Percentiles rank a stretch among this genome's conserved stretches.
Evolutionary conservation across 768 basidiomycete species (phyloP).

Genomic region (Pisolithus sp.): DNA sequence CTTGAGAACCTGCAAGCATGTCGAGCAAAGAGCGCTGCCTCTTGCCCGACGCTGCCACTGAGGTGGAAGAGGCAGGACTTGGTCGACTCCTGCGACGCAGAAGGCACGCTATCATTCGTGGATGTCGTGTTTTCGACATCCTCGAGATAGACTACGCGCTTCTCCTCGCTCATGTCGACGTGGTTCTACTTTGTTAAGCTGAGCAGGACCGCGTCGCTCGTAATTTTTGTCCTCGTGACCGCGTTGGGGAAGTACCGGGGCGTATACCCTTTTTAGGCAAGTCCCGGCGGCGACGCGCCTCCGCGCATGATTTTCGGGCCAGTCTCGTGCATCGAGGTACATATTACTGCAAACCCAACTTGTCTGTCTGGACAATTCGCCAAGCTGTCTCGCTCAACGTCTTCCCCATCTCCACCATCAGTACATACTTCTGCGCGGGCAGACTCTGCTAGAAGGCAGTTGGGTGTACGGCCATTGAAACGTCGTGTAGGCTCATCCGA

Average conservation of each 20-base stretch:
- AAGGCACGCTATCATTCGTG: slow-evolving; percentile 9
- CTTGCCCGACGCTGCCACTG: slow-evolving; percentile 28
- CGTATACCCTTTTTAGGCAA: slow-evolving; percentile 8
- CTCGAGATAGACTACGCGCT: slow-evolving; percentile 37
- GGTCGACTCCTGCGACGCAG: slow-evolving; percentile 18
- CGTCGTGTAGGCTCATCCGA: slow-evolving; percentile 22
- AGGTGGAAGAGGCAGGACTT: slow-evolving; percentile 11
- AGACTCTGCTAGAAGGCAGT: slow-evolving; percentile 38
- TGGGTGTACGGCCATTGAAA: slow-evolving; percentile 22
- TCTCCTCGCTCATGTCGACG: slow-evolving; percentile 18
- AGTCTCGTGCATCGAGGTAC: too few relatives aligned
- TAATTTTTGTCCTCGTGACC: slow-evolving; percentile 1
- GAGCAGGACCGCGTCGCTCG: slow-evolving; percentile 1
- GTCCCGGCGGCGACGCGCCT: not conserved
- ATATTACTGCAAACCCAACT: not conserved
- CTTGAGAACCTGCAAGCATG: slow-evolving; percentile 44
- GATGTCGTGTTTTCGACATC: slow-evolving; percentile 32
- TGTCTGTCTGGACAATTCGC: slow-evolving; percentile 9
- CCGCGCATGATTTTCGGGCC: not conserved
- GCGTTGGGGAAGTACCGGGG: not conserved
- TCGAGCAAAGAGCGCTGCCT: slow-evolving; percentile 63
- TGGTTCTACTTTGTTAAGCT: slow-evolving; percentile 1
- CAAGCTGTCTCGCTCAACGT: slow-evolving; percentile 76
- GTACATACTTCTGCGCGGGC: slow-evolving; percentile 46
- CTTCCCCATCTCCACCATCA: slow-evolving; percentile 69